These are phyloP conservation scores for Leccinum subtestaceum DNA, from an alignment of 768 basidiomycete species.

Conservation along the genomic window DNA sequence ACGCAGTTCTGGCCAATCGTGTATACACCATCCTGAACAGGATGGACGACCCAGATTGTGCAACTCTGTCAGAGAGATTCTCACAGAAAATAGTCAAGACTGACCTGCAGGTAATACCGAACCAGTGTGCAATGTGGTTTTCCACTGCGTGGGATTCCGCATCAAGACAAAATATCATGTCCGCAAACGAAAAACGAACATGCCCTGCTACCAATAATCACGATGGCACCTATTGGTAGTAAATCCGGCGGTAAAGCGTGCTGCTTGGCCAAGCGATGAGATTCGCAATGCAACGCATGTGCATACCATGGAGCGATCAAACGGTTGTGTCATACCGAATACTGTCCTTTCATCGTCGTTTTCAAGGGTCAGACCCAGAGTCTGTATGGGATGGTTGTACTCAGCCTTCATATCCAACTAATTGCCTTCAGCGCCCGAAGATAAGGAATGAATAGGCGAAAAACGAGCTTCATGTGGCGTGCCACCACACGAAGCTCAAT, in stretches of 20 bases:
- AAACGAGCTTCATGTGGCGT: too few species aligned
- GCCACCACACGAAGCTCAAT: too few species aligned
- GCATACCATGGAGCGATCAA: not conserved
- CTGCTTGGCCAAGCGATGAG: not conserved
- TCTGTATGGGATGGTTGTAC: not conserved
- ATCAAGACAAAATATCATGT: not conserved
- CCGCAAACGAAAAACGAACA: not conserved
- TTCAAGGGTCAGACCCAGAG: not conserved
- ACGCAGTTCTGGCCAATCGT: too few species aligned
- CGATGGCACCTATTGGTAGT: not conserved
- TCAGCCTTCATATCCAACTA: too few species aligned
- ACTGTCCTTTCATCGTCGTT: not conserved
- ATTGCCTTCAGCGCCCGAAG: too few species aligned
- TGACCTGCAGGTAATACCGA: not conserved
- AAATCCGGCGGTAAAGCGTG: not conserved
- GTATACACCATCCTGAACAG: not conserved
- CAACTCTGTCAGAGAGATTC: too few species aligned
- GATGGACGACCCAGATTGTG: too few species aligned
- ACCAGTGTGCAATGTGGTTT: not conserved
- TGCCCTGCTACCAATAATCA: not conserved
- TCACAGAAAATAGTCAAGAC: not conserved
- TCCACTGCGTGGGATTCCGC: not conserved
- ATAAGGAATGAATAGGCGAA: too few species aligned
- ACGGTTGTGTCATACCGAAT: not conserved
- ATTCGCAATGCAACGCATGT: not conserved